A percentile compares a stretch with the other conserved stretches of the same genome.
These are phyloP conservation scores for Nymphaea colorata DNA, from an alignment of 164 flowering plant species.

Conservation along the genomic window DNA sequence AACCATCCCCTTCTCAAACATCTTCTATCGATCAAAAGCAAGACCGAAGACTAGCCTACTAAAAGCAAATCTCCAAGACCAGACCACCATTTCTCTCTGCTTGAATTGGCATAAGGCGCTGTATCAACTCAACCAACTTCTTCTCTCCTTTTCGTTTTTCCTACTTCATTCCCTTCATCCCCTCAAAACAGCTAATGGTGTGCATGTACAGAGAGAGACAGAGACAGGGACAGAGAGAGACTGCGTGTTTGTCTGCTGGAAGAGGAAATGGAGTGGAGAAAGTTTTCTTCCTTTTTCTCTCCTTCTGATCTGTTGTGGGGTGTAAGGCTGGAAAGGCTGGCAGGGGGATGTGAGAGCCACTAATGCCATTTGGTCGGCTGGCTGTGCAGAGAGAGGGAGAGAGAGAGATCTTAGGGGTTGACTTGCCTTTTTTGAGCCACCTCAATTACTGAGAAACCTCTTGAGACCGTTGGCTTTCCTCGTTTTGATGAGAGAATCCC, in stretches of 20 bases:
- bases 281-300: neutral
- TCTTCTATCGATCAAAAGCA: neutral
- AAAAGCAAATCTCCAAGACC: neutral
- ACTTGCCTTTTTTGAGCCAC: neutral
- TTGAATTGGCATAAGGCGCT: neutral
- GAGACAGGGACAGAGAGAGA: constrained; percentile 1
- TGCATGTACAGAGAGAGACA: neutral
- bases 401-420: constrained; percentile 1
- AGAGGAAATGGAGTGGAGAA: constrained; percentile 1
- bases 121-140: neutral
- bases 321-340: neutral
- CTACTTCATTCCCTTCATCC: neutral
- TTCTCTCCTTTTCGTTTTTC: neutral
- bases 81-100: neutral
- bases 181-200: neutral
- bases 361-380: neutral
- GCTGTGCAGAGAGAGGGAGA: constrained; percentile 3
- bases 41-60: neutral
- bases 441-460: neutral
- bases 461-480: neutral
- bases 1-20: neutral
- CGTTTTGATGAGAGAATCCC: neutral
- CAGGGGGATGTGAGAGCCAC: neutral
- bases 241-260: constrained; percentile 4
- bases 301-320: neutral